These are phyloP conservation scores for Candida glucosophila DNA, from an alignment of 1,139 yeast genomes.

Conservation along the genomic window DNA sequence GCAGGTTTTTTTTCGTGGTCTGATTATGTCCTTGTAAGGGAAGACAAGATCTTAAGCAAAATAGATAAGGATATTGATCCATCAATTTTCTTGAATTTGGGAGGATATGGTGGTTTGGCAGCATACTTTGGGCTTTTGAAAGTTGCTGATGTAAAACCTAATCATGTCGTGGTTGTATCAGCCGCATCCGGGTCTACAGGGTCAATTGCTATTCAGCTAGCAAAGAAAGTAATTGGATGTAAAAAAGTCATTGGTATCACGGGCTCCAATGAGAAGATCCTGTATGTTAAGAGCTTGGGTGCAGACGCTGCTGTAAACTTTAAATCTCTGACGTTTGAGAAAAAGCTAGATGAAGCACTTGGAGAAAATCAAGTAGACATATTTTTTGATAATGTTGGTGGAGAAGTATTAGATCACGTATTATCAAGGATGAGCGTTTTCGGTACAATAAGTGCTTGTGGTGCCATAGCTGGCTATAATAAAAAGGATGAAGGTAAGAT, in stretches of 20 bases:
- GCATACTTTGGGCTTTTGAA: slow-evolving; percentile 21
- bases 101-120: slow-evolving; percentile 26
- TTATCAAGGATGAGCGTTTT: slow-evolving; percentile 28
- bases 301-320: slow-evolving; percentile 21
- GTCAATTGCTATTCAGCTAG: slow-evolving; percentile 10
- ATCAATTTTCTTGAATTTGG: slow-evolving; percentile 34
- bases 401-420: slow-evolving; percentile 44
- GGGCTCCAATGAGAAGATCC: slow-evolving; percentile 20
- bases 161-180: slow-evolving; percentile 11
- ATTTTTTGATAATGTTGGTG: slow-evolving; percentile 59
- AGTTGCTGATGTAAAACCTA: slow-evolving; percentile 16
- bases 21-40: slow-evolving; percentile 17
- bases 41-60: slow-evolving; percentile 12
- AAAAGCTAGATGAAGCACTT: slow-evolving; percentile 34
- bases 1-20: slow-evolving; percentile 21
- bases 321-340: slow-evolving; percentile 24
- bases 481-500: slow-evolving; percentile 25
- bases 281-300: slow-evolving; percentile 21
- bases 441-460: slow-evolving; percentile 50
- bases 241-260: slow-evolving; percentile 18
- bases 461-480: slow-evolving; percentile 54
- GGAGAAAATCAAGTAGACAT: slow-evolving; percentile 39
- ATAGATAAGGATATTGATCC: slow-evolving; percentile 21
- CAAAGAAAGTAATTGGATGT: slow-evolving; percentile 8
- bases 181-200: slow-evolving; percentile 14